These are phyloP conservation scores for Arabis hirsuta DNA, from an alignment of 345 rosid species.

Conservation along the genomic window DNA sequence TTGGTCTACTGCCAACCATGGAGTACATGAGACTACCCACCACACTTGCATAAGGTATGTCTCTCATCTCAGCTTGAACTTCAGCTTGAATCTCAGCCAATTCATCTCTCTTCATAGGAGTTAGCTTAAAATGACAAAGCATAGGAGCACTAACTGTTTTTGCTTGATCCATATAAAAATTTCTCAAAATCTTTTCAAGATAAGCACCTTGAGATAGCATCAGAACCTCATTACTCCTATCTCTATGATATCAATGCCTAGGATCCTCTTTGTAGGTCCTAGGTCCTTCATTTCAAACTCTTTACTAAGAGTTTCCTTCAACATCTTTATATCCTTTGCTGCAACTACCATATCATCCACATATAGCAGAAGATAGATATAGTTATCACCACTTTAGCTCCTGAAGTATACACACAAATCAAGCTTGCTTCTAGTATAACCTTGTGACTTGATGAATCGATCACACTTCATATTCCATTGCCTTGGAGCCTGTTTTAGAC, in stretches of 20 bases:
- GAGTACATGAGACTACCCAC: background rate
- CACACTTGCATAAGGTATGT: background rate
- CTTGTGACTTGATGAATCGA: background rate
- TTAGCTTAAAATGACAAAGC: background rate
- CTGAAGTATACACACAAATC: background rate
- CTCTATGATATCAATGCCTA: background rate
- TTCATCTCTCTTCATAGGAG: background rate
- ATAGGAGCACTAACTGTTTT: background rate
- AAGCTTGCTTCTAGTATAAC: background rate
- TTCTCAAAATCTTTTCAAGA: background rate
- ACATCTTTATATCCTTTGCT: background rate
- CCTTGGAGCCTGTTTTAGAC: background rate
- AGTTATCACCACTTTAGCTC: accelerated
- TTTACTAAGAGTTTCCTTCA: background rate
- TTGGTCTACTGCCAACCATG: background rate
- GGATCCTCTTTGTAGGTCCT: background rate
- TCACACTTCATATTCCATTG: background rate
- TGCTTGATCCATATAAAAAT: background rate
- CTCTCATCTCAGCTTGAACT: background rate
- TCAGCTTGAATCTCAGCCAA: too few species aligned
- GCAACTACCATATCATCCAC: background rate
- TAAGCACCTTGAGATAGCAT: background rate
- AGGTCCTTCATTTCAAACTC: constrained; percentile 21
- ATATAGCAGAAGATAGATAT: background rate
- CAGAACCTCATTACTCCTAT: background rate